These are phyloP conservation scores for Triticum urartu DNA, from an alignment of 176 grass and related monocot genomes.

Conservation along the genomic window DNA sequence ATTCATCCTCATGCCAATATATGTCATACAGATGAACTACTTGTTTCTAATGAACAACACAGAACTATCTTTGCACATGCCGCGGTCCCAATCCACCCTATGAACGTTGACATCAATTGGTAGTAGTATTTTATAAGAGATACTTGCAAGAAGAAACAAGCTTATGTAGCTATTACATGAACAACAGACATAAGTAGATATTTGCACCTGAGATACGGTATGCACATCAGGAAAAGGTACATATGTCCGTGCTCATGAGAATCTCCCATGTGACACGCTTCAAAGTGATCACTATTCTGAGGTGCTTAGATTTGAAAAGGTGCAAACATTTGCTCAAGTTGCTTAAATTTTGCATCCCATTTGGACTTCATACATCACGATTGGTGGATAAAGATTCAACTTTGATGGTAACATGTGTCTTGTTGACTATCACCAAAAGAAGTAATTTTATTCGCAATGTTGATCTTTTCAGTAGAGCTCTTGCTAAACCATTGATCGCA, in stretches of 20 bases:
- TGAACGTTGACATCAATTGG: not conserved
- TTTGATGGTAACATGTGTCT: not conserved
- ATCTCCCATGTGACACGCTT: constrained; percentile 25
- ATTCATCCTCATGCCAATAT: constrained; percentile 19
- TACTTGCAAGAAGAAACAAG: constrained; percentile 16
- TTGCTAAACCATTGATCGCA: not conserved
- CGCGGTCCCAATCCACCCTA: not conserved
- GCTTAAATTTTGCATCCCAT: constrained; percentile 5
- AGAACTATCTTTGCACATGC: not conserved
- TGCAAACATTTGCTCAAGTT: not conserved
- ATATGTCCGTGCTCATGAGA: not conserved
- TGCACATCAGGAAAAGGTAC: constrained; percentile 17
- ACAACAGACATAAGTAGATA: constrained; percentile 10
- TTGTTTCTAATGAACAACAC: constrained; percentile 7
- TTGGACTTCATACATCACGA: not conserved
- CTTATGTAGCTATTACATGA: not conserved
- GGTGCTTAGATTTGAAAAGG: not conserved
- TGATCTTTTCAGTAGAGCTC: not conserved
- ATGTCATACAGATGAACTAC: constrained; percentile 10
- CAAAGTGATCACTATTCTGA: not conserved
- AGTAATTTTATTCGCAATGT: not conserved
- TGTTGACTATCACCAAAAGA: not conserved
- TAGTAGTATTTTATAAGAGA: constrained; percentile 10
- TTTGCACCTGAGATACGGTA: not conserved
- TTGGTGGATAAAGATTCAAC: not conserved